These are phyloP conservation scores for Tillandsia leiboldiana DNA, from an alignment of 176 grass and related monocot species.

Conservation along the genomic window DNA sequence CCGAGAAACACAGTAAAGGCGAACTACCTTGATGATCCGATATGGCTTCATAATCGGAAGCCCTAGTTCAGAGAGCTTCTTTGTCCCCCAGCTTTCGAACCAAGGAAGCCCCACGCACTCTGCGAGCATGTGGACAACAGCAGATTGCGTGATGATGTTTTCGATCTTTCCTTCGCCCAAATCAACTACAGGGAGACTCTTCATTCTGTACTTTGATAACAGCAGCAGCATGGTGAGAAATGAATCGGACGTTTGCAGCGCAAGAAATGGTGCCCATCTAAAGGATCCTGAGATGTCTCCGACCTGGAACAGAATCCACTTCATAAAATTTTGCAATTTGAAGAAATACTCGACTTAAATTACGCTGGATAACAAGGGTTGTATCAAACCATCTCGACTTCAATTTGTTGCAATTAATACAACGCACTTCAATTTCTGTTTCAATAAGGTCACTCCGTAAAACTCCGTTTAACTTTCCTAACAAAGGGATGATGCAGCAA, in stretches of 20 bases:
- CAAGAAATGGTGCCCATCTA: conserved; percentile 95
- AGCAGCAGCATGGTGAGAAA: conserved; percentile 93
- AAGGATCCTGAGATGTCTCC: conserved; percentile 81
- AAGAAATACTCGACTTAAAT: too few species aligned
- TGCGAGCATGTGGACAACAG: conserved; percentile 86
- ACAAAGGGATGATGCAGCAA: too few species aligned
- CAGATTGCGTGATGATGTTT: conserved; percentile 91
- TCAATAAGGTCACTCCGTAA: not conserved
- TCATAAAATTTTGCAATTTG: too few species aligned
- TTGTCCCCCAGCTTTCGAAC: conserved; percentile 95
- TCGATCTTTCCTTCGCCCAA: conserved; percentile 75
- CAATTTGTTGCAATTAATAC: too few species aligned
- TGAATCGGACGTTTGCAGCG: conserved; percentile 80
- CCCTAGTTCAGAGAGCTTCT: conserved; percentile 58
- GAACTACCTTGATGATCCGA: conserved; percentile 60
- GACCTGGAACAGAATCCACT: conserved; percentile 34
- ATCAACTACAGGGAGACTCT: conserved; percentile 89
- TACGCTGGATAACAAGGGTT: too few species aligned
- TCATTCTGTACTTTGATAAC: conserved; percentile 94
- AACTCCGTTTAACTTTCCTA: too few species aligned
- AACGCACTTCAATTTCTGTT: not conserved
- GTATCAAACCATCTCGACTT: too few species aligned
- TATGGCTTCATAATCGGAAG: conserved; percentile 75
- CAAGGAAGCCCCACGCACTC: conserved; percentile 88
- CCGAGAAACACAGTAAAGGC: not conserved